Percentiles rank a stretch among this genome's conserved stretches.
Conservation (phyloP, 805 yeast genomes). For the Candida alai region DNA sequence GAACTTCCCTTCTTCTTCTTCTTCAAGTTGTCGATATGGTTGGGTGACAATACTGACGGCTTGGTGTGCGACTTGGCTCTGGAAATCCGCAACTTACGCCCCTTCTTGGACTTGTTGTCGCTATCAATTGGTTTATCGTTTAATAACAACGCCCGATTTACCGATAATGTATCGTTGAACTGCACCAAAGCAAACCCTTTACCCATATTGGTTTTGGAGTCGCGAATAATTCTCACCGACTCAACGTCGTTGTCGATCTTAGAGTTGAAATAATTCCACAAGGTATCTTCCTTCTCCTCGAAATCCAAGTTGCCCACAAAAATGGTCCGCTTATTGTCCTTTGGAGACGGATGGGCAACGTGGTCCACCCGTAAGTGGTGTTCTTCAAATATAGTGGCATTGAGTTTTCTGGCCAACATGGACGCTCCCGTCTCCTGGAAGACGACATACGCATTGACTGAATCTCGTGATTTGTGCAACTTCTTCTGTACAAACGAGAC, state of each 20-base stretch:
- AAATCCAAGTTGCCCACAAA: conserved; percentile 94
- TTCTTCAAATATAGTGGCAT: conserved; percentile 63
- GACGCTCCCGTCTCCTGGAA: conserved; percentile 54
- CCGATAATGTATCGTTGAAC: conserved; percentile 67
- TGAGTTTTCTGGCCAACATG: conserved; percentile 45
- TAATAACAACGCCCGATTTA: conserved; percentile 74
- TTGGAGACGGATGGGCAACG: conserved; percentile 85
- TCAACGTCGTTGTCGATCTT: conserved; percentile 56
- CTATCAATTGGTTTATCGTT: conserved; percentile 59
- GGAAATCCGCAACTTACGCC: conserved; percentile 76
- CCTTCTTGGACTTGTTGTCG: conserved; percentile 39
- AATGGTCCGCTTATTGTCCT: conserved; percentile 77
- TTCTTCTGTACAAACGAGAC: conserved; percentile 83
- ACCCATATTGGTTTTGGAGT: conserved; percentile 89
- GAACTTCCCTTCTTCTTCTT: conserved; percentile 19
- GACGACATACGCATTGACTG: conserved; percentile 87
- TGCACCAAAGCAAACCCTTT: conserved; percentile 97
- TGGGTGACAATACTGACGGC: conserved; percentile 42
- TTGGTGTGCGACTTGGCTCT: conserved; percentile 46
- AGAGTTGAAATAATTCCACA: conserved; percentile 74
- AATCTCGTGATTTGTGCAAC: conserved; percentile 71
- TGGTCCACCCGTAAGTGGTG: conserved; percentile 89
- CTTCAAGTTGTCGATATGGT: conserved; percentile 35
- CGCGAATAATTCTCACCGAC: conserved; percentile 87
- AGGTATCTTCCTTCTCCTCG: conserved; percentile 84